phyloP scores from a whole-genome alignment of 345 rosid genomes.

The Eucalyptus sp. region DNA sequence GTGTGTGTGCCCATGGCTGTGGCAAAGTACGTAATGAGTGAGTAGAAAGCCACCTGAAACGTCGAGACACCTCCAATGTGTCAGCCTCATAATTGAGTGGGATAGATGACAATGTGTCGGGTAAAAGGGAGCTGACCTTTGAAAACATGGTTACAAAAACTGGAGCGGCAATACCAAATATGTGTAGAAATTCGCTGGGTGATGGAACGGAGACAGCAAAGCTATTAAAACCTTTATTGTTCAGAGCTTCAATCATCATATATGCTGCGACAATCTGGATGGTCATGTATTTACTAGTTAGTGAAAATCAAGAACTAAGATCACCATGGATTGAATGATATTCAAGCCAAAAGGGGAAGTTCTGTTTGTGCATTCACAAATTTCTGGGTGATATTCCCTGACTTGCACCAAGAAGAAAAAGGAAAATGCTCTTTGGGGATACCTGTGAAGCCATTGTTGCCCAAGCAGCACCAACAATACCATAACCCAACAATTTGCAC shows the following conservation, averaged over 20 bases:
- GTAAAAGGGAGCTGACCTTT: slow-evolving; percentile 27
- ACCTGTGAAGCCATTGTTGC: slow-evolving; percentile 89
- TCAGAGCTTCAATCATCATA: slow-evolving; percentile 81
- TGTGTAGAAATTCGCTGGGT: slow-evolving; percentile 33
- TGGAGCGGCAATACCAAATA: slow-evolving; percentile 65
- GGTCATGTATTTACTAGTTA: neutral
- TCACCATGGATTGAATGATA: neutral
- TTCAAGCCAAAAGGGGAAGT: neutral
- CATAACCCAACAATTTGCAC: slow-evolving; percentile 69
- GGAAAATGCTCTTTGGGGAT: neutral
- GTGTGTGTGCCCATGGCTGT: slow-evolving; percentile 72
- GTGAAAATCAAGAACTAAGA: neutral
- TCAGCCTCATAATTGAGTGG: neutral
- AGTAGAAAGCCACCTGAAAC: slow-evolving; percentile 65
- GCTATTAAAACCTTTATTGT: slow-evolving; percentile 68
- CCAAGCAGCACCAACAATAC: slow-evolving; percentile 96
- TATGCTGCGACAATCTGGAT: slow-evolving; percentile 71
- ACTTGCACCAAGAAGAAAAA: neutral
- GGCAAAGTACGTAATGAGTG: slow-evolving; percentile 67
- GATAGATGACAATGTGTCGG: neutral
- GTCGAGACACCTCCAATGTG: slow-evolving; percentile 3
- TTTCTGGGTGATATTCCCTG: neutral
- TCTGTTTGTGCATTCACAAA: neutral
- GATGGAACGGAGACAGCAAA: slow-evolving; percentile 55
- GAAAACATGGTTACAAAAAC: slow-evolving; percentile 48